Percentiles rank a stretch among this genome's conserved stretches.
Evolutionary conservation across 495 filamentous ascomycete genomes (phyloP).

Genomic region (Penicillium longicatenatum): DNA sequence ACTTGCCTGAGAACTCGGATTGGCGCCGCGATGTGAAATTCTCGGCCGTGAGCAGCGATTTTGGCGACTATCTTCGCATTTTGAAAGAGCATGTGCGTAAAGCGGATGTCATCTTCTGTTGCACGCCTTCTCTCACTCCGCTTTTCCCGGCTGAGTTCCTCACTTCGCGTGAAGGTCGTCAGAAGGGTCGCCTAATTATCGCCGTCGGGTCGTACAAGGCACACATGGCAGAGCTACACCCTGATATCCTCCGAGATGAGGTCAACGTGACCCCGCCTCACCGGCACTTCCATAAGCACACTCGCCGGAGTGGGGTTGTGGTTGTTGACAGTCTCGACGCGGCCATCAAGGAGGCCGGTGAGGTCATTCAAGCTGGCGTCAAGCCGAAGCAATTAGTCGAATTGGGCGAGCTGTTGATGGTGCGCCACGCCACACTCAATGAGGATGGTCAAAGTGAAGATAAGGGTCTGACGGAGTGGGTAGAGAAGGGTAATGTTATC

Average conservation of each 20-base stretch:
- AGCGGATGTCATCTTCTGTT: slow-evolving; percentile 81
- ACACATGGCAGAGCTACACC: slow-evolving; percentile 84
- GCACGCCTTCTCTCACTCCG: slow-evolving; percentile 61
- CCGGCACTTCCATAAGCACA: slow-evolving; percentile 71
- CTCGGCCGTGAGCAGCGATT: slow-evolving; percentile 67
- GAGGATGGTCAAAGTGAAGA: slow-evolving; percentile 47
- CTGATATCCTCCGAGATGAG: slow-evolving; percentile 70
- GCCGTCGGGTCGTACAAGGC: slow-evolving; percentile 83
- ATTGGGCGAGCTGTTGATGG: slow-evolving; percentile 81
- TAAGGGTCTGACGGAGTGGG: slow-evolving; percentile 66
- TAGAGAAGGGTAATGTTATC: slow-evolving; percentile 76
- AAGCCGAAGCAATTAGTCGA: slow-evolving; percentile 75
- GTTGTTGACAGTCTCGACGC: slow-evolving; percentile 82
- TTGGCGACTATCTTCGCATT: slow-evolving; percentile 69
- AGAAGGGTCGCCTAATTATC: slow-evolving; percentile 74
- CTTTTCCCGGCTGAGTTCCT: slow-evolving; percentile 66
- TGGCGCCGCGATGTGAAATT: slow-evolving; percentile 66
- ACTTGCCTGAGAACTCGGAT: slow-evolving; percentile 49
- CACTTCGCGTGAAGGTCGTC: slow-evolving; percentile 67
- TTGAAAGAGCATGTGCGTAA: slow-evolving; percentile 66
- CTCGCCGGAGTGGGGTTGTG: slow-evolving; percentile 70
- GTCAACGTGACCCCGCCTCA: slow-evolving; percentile 52
- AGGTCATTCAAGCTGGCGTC: slow-evolving; percentile 79
- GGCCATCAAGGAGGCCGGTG: slow-evolving; percentile 83
- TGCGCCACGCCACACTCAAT: slow-evolving; percentile 51